Conservation (phyloP, 1,284 basidiomycete genomes). For the Trichosporon sp. region DNA sequence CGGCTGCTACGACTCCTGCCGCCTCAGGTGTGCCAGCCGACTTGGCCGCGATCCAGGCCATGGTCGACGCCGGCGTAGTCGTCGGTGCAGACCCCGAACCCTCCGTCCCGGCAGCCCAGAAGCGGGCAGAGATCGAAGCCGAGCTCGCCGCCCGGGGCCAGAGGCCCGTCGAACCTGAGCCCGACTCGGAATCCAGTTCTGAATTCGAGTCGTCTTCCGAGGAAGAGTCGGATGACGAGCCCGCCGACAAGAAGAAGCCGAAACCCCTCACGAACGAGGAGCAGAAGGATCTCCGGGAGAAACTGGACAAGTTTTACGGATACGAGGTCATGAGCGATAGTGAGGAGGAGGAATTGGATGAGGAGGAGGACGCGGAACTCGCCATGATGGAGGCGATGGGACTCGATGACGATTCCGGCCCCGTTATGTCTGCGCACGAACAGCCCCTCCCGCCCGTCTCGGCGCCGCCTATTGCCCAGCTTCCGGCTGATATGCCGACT, state of each 20-base stretch:
- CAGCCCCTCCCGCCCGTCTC: conserved; percentile 49
- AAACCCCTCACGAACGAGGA: conserved; percentile 37
- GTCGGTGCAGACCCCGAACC: conserved; percentile 46
- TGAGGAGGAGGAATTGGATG: conserved; percentile 26
- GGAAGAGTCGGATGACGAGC: conserved; percentile 29
- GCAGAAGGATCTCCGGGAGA: conserved; percentile 35
- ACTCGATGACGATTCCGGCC: conserved; percentile 32
- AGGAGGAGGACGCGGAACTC: conserved; percentile 23
- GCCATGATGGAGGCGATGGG: conserved; percentile 31
- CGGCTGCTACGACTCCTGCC: not conserved
- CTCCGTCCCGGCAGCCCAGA: conserved; percentile 44
- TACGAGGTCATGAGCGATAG: conserved; percentile 24
- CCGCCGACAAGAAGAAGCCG: conserved; percentile 33
- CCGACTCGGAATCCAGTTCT: conserved; percentile 31
- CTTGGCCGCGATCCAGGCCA: conserved; percentile 49
- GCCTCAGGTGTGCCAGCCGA: conserved; percentile 30
- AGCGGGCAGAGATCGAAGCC: conserved; percentile 43
- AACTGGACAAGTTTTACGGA: conserved; percentile 35
- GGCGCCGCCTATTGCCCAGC: conserved; percentile 45
- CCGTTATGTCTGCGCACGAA: conserved; percentile 56
- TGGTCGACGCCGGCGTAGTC: conserved; percentile 48
- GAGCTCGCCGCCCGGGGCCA: conserved; percentile 31
- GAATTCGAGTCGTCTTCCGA: not conserved
- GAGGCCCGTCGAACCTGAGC: conserved; percentile 26
- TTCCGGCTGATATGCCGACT: conserved; percentile 48